A percentile compares a stretch with the other conserved stretches of the same genome.
phyloP scores from a whole-genome alignment of 352 stramenopile species.

The Lagenidium giganteum region DNA sequence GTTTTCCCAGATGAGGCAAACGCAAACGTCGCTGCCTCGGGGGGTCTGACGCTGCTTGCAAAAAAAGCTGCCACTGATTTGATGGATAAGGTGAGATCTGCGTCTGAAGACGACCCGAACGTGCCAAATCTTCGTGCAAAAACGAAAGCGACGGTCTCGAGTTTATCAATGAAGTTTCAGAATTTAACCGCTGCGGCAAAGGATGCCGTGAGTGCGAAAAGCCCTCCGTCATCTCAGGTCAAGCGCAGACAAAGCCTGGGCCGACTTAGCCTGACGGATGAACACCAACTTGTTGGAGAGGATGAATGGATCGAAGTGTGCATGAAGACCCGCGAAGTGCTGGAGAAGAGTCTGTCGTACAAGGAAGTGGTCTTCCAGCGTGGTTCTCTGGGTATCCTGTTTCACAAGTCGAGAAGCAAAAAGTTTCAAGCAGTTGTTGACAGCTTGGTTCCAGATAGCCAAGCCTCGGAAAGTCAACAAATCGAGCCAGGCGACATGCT shows the following conservation, averaged over 20 bases:
- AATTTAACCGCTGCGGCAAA: constrained; percentile 46
- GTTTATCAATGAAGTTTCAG: constrained; percentile 44
- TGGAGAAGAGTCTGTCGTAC: constrained; percentile 28
- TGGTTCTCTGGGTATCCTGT: constrained; percentile 60
- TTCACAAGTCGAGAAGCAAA: constrained; percentile 57
- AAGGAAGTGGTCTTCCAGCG: constrained; percentile 47
- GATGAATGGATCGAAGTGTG: constrained; percentile 62
- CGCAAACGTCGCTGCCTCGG: background rate
- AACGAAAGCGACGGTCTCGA: constrained; percentile 18
- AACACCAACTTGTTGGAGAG: constrained; percentile 22
- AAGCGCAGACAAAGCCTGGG: no score
- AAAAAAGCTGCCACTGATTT: no score
- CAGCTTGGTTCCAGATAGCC: constrained; percentile 69
- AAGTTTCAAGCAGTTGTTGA: constrained; percentile 61
- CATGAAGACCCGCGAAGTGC: constrained; percentile 25
- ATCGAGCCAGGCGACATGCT: constrained; percentile 72
- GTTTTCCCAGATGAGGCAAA: no score
- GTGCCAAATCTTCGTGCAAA: background rate
- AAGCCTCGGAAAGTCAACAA: constrained; percentile 62
- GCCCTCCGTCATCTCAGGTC: no score
- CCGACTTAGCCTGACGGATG: no score
- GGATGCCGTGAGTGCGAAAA: constrained; percentile 36
- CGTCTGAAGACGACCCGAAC: constrained; percentile 20
- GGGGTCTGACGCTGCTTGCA: constrained; percentile 17
- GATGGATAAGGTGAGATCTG: constrained; percentile 18